These are phyloP conservation scores for Dothistroma septosporum DNA, from an alignment of 2,329 filamentous ascomycete genomes.

Conservation along the genomic window DNA sequence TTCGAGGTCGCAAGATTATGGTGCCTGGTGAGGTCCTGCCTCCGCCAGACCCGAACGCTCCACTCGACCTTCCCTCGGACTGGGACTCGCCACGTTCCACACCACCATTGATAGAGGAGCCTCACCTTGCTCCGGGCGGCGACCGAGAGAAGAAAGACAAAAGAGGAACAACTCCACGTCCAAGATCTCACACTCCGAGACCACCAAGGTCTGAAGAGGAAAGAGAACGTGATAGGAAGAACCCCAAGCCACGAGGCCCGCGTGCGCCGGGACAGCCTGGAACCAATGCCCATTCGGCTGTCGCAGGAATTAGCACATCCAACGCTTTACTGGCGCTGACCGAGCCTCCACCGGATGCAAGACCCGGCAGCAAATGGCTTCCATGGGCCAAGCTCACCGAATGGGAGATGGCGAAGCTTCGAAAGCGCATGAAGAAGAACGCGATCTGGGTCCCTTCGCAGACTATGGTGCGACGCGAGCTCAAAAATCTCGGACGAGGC, in stretches of 20 bases:
- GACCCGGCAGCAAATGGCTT: conserved; percentile 56
- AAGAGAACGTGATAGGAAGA: conserved; percentile 35
- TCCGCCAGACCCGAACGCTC: conserved; percentile 42
- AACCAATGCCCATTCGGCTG: conserved; percentile 52
- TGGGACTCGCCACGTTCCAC: conserved; percentile 39
- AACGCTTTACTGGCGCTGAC: conserved; percentile 57
- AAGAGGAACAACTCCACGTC: conserved; percentile 24
- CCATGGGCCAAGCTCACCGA: conserved; percentile 64
- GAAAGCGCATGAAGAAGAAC: conserved; percentile 90
- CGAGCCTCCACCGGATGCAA: conserved; percentile 57
- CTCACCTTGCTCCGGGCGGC: conserved; percentile 15
- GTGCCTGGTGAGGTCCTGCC: conserved; percentile 44
- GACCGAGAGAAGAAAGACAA: conserved; percentile 15
- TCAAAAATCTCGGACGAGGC: conserved; percentile 64
- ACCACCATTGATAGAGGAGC: conserved; percentile 30
- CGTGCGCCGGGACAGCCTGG: conserved; percentile 45
- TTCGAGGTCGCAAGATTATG: conserved; percentile 37
- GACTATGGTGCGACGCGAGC: conserved; percentile 77
- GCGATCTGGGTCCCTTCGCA: conserved; percentile 79
- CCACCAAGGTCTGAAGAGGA: conserved; percentile 37
- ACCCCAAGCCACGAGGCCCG: conserved; percentile 42
- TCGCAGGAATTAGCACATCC: conserved; percentile 58
- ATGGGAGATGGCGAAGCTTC: conserved; percentile 65
- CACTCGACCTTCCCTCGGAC: conserved; percentile 35
- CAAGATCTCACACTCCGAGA: conserved; percentile 37